A percentile compares a stretch with the other conserved stretches of the same genome.
Evolutionary conservation across 1,139 yeast genomes (phyloP).

Genomic region (Oligophagozyma castellii): DNA sequence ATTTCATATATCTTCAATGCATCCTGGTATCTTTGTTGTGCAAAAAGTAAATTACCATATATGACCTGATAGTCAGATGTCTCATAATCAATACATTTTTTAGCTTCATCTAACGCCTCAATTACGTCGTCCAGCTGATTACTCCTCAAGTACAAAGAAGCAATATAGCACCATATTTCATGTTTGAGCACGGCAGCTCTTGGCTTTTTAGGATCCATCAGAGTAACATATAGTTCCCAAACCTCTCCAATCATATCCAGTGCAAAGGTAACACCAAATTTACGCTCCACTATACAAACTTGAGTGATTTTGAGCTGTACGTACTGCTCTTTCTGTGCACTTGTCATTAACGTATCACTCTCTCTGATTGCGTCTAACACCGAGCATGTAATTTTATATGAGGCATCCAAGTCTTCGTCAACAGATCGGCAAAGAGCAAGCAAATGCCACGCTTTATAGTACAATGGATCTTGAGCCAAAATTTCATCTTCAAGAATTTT

Average conservation of each 20-base stretch:
- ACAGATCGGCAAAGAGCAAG: conserved; percentile 39
- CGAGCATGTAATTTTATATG: conserved; percentile 32
- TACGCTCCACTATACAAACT: conserved; percentile 52
- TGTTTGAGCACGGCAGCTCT: conserved; percentile 34
- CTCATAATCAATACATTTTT: conserved; percentile 18
- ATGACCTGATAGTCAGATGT: conserved; percentile 1
- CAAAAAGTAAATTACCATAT: neutral
- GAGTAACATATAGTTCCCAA: conserved; percentile 42
- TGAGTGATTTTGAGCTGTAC: conserved; percentile 68
- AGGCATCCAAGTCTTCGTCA: conserved; percentile 34
- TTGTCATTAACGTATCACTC: conserved; percentile 9
- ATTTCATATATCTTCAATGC: conserved; percentile 58
- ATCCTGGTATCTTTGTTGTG: conserved; percentile 12
- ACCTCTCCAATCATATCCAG: conserved; percentile 55
- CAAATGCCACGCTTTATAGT: conserved; percentile 38
- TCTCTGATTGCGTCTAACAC: conserved; percentile 26
- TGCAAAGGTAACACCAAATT: conserved; percentile 47
- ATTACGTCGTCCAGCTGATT: conserved; percentile 49
- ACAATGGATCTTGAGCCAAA: conserved; percentile 28
- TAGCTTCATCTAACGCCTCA: conserved; percentile 65
- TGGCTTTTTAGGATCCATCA: conserved; percentile 26
- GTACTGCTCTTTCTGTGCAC: conserved; percentile 39
- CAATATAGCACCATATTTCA: conserved; percentile 63
- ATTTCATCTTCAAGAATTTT: conserved; percentile 25
- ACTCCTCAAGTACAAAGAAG: conserved; percentile 44